phyloP scores from a whole-genome alignment of 305 asterid genomes.

The Fraxinus dipetala region DNA sequence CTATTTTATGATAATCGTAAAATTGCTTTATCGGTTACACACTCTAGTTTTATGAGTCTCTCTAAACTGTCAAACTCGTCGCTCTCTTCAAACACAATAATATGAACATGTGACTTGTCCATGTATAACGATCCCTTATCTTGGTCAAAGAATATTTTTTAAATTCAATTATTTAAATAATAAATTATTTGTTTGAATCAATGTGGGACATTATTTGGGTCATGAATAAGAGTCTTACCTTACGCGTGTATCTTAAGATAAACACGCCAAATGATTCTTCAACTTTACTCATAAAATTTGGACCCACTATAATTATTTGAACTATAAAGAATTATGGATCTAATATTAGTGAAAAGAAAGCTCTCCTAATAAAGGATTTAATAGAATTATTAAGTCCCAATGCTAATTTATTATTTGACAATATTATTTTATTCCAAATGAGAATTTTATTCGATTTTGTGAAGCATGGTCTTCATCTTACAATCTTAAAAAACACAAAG shows the following conservation, averaged over 20 bases:
- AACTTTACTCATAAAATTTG: conserved; percentile 27
- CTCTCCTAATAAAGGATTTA: neutral
- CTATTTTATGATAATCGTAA: neutral
- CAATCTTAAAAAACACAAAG: neutral
- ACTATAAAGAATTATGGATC: neutral
- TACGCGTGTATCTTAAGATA: conserved; percentile 29
- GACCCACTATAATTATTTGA: conserved; percentile 16
- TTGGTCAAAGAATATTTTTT: neutral
- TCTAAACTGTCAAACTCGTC: neutral
- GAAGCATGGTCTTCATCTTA: neutral
- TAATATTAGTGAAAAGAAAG: neutral
- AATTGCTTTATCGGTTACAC: neutral
- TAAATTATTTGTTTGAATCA: neutral
- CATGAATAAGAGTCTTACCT: conserved; percentile 17
- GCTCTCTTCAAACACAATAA: neutral
- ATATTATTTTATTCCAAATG: neutral
- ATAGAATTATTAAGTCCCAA: neutral
- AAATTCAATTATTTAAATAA: neutral
- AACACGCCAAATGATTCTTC: conserved; percentile 17
- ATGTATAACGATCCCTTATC: neutral
- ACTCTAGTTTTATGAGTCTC: too few species aligned
- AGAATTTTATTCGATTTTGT: neutral
- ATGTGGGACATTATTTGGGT: conserved; percentile 24
- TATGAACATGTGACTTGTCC: neutral
- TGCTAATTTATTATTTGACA: neutral